Evolutionary conservation across 106 monocot species (phyloP), one percentile per base, ranked within the genome.

Genomic region (Allium fistulosum): DNA sequence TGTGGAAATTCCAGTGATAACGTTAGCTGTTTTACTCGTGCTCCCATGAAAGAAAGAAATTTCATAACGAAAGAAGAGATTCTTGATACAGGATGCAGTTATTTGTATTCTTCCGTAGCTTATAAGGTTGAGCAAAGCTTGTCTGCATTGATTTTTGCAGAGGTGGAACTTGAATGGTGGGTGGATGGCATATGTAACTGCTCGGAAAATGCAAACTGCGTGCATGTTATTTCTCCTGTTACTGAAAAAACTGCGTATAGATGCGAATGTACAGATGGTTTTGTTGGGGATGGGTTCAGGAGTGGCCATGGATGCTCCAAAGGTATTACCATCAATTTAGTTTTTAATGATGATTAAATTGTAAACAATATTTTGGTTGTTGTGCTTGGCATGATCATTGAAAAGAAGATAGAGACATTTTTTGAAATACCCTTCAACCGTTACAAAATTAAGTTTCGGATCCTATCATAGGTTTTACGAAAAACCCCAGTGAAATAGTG

Each of bases 211-310:
- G 80, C 81, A 15, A 78, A 5, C 10, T 85, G 85, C 51, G 53
- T 37, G 14, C 7, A 1, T 17, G 45, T 85, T 26, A 9, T 0
- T 4, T 65, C 50, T 2, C 65, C 75, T 53, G 68, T 26, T 4
- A 66, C 49, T 26, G 18, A 48, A 4, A 51, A 3, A 12, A 12
- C 12, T 9, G 81, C 61, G 4, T 72, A 62, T 60, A 72, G 51
- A 59, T 85, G 84, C 70, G 58, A 5, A 52, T 85, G 84, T 27
- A 0, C 49, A 0, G 63, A 68, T 0, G 80, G 84, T 10, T 81
- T 77, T 63, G 11, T 48, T 48, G 85, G 80, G 17, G 77, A 81
- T 45, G 85, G 85, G 53, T 85, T 81, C 65, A 17, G 52, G 67
- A 64, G 71, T 26, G 85, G 85, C 74, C n/a, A 17, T 1, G 80